Base-by-base conservation (phyloP, 306 rosid species). In the Quercus agrifolia region DNA sequence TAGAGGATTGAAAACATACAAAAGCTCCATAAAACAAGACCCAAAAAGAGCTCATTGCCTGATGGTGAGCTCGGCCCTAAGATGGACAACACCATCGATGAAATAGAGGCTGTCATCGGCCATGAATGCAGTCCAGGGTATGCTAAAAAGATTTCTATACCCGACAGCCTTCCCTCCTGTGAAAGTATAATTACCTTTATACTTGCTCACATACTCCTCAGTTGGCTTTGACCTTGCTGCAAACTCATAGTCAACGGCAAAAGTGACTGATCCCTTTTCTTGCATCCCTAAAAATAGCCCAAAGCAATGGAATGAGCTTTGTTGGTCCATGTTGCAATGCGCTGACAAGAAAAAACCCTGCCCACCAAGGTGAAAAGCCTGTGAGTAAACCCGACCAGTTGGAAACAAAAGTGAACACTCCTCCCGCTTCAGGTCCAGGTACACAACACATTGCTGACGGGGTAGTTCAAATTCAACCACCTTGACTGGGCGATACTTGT, bases 101-200 rank as follows among this genome's bases (percentile, higher is more conserved):
- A 89, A 87, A 41, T 71, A 83, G 23, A 41, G 69, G 81, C 90
- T 70, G 46, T 85, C 81, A 25, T 81, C 89, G 0, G 87, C 83
- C 75, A 78, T 78, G 68, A 89, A 85, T 25, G 76, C 33, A 1
- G 77, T 73, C 91, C 92, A 89, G 4, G 83, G 74, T 13, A 68
- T 25, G 1, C 76, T 31, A 56, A 86, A 73, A 76, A 88, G 56
- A 66, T 88, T 83, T 70, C 89, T 70, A 78, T 76, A 83, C 33
- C 86, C 89, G 25, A 85, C 83, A 20, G 87, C 86, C 83, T 85
- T 88, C 67, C 86, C 87, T 9, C 91, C 91, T 0, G 84, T 81
- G 80, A 85, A 88, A 38, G 80, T 78, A 56, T 83, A 85, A 38
- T 67, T 88, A 5, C 89, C 87, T 35, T 56, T 83, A 83, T 61